Base-by-base conservation (phyloP, 352 stramenopile species). In the Globisporangium echinulatum region DNA sequence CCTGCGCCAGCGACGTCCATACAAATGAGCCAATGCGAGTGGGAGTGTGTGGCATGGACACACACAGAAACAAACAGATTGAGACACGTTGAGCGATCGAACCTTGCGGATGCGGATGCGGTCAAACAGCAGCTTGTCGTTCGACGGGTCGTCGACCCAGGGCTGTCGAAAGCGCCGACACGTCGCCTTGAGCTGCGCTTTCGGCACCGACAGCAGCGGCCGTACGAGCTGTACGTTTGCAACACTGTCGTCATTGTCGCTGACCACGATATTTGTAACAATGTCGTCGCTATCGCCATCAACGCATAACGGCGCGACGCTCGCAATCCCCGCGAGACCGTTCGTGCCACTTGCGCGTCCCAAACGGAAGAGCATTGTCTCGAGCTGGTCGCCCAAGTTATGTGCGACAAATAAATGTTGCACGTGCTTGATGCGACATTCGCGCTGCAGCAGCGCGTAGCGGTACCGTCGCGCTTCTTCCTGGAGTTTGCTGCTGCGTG, bases 71-170 rank as follows among this genome's bases (percentile, higher is more conserved):
- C 11, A 39, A n/a, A 52, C 9, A 33, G 25, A 33, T 33, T 2
- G 25, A 33, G 25, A 33, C 25, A 33, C 1, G 25, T 33, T 33
- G 25, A 33, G 25, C 25, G 25, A 33, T 33, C 25, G 25, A 33
- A 88, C 83, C 75, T 93, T 87, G 40, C 85, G 83, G 51, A 95
- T 92, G 7, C 85, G 79, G 59, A 94, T 82, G 38, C 85, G 80
- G 54, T 95, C 85, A 54, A 86, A 95, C 59, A 79, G 49, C 5
- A 79, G 70, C 53, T 85, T 75, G 53, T 94, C 75, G 55, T 95
- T 95, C 5, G 77, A 88, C 17, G 83, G 85, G 70, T 95, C 85
- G 57, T 95, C 82, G 14, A 92, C 79, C 85, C 85, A 95, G 33
- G 67, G 55, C 55, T 92, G 82, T 5, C 71, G 38, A 55, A 95